Percentiles rank a stretch among this genome's conserved stretches.
Evolutionary conservation across 345 rosid genomes (phyloP).

Genomic region (Brassica juncea): DNA sequence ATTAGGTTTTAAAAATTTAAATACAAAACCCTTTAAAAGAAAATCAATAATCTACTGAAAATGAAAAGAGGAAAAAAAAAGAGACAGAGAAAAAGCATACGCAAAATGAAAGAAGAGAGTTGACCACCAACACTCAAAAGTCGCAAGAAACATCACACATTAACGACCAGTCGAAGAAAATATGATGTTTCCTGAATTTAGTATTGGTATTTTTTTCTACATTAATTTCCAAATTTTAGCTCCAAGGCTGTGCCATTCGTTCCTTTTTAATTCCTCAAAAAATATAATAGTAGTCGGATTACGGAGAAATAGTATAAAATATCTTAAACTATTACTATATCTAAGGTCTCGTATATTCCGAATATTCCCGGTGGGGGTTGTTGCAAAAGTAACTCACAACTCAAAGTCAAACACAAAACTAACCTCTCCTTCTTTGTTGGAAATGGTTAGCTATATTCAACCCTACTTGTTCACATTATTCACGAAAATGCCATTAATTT

Average conservation of each 20-base stretch:
- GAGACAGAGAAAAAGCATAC: not conserved
- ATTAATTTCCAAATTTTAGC: no score
- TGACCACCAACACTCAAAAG: conserved; percentile 25
- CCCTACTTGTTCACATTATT: no score
- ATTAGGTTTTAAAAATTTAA: not conserved
- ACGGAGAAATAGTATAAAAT: no score
- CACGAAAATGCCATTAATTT: no score
- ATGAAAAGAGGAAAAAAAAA: not conserved
- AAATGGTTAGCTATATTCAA: no score
- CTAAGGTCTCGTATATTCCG: conserved; percentile 9
- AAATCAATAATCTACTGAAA: not conserved
- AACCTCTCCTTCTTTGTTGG: no score
- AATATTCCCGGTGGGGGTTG: conserved; percentile 15
- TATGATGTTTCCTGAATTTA: not conserved
- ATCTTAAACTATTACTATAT: no score
- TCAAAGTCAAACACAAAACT: no score
- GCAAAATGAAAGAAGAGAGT: conserved; percentile 21
- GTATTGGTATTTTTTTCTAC: no score
- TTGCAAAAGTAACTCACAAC: no score
- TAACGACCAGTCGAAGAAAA: conserved; percentile 14
- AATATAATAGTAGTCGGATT: not conserved
- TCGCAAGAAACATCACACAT: conserved; percentile 15
- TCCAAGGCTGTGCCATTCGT: not conserved
- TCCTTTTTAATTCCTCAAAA: not conserved
- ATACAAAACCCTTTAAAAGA: not conserved